Percentiles rank a stretch among this genome's conserved stretches.
Conservation (phyloP, 495 filamentous ascomycete species). For the Immersiella caudata region DNA sequence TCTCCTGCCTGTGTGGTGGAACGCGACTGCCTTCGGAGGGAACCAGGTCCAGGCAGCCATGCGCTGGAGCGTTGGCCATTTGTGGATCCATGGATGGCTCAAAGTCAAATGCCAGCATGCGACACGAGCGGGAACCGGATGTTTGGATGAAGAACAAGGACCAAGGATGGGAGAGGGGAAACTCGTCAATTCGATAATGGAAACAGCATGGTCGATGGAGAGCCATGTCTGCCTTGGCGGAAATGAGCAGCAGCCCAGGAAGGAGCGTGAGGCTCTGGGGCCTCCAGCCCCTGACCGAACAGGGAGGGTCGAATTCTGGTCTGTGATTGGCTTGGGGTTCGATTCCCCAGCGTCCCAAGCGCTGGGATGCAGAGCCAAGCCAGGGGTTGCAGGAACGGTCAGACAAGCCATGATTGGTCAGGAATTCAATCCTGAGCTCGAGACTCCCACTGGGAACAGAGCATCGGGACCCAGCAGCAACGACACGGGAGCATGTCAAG, state of each 20-base stretch:
- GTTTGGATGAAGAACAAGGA: not conserved
- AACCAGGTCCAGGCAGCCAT: not conserved
- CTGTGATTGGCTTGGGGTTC: not conserved
- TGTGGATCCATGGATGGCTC: not conserved
- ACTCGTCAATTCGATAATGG: not conserved
- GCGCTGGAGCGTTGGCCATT: not conserved
- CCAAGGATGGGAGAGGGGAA: not conserved
- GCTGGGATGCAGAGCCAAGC: not conserved
- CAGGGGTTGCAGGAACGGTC: not conserved
- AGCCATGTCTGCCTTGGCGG: not conserved
- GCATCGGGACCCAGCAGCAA: not conserved
- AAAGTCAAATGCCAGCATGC: not conserved
- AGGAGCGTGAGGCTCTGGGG: not conserved
- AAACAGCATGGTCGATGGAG: not conserved
- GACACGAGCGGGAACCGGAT: not conserved
- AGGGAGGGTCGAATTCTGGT: not conserved
- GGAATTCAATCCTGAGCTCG: not conserved
- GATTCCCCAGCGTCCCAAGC: not conserved
- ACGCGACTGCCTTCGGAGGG: not conserved
- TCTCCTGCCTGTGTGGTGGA: not conserved
- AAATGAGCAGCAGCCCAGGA: conserved; percentile 1
- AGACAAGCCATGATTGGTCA: not conserved
- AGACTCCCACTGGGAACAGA: not conserved
- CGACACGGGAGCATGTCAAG: not conserved
- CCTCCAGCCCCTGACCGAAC: not conserved